These are phyloP conservation scores for Strobilomyces echinocephalus DNA, from an alignment of 768 basidiomycete genomes.

Conservation along the genomic window DNA sequence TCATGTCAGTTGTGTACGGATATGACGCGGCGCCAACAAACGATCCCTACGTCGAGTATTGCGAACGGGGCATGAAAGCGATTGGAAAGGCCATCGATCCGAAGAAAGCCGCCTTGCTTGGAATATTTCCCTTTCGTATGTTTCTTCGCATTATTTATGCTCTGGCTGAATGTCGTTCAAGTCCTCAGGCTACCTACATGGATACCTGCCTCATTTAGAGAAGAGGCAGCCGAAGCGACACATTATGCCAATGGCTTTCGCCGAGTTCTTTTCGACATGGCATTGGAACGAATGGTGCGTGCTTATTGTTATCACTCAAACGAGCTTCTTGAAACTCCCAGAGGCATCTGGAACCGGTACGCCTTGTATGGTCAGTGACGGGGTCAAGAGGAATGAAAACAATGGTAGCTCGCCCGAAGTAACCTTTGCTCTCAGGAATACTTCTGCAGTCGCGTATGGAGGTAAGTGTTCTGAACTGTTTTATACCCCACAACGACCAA, in stretches of 20 bases:
- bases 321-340: background rate
- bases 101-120: constrained; percentile 21
- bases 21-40: constrained; percentile 16
- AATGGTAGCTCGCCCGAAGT: constrained; percentile 19
- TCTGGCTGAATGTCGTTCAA: constrained; percentile 4
- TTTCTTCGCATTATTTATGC: background rate
- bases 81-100: constrained; percentile 14
- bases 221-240: constrained; percentile 15
- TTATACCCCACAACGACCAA: background rate
- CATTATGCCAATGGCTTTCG: constrained; percentile 17
- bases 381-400: constrained; percentile 17
- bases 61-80: constrained; percentile 12
- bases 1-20: constrained; percentile 28
- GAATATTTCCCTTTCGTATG: constrained; percentile 26
- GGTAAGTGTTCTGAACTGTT: constrained; percentile 7
- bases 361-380: constrained; percentile 21
- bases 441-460: constrained; percentile 22
- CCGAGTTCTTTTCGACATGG: constrained; percentile 21
- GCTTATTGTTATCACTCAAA: background rate
- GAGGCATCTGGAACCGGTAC: constrained; percentile 16
- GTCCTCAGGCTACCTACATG: constrained; percentile 24
- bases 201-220: constrained; percentile 23
- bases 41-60: constrained; percentile 22
- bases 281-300: constrained; percentile 19
- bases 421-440: constrained; percentile 16